Base-by-base conservation (phyloP, 2,329 filamentous ascomycete genomes). In the Scopulariopsis brevicaulis region DNA sequence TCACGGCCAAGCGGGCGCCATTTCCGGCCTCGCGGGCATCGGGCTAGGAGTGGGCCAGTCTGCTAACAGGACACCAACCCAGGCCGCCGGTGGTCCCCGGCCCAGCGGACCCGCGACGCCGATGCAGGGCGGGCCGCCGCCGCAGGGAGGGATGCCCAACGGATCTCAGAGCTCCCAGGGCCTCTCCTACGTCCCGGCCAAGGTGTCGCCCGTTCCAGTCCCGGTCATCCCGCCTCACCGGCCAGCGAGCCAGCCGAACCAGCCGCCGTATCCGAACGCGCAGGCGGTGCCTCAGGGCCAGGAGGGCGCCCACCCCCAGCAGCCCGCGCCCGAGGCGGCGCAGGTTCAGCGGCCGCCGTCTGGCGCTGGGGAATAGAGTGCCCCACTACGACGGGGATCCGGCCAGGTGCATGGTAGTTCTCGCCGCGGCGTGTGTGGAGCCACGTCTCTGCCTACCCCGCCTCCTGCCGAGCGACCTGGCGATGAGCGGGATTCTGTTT, bases 1-100 rank as follows among this genome's bases (percentile, higher is more conserved):
- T 22, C 71, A 74, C 53, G 75, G 73, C 64, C 69, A 73, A 70
- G 57, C 90, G 70, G 60, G 77, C 70, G 59, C 76, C 59, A 62
- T 70, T 4, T 62, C 69, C 0, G 70, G 71, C 20, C 64, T 74
- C 22, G 68, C 68, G n/a, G 71, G 71, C 22, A 70, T 73, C 22
- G 71, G 72, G 0, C 62, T 72, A 10, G 68, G 67, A 15, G 56
- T 58, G 14, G 56, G 37, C 25, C 56, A 58, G 51, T 22, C 22
- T 32, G 48, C 35, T 22, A 57, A 53, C 48, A 50, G 55, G 22
- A 28, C 55, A 18, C 48, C 55, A 10, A 35, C 46, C 18, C 46
- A 35, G 18, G 55, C 40, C 11, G 28, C 48, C 18, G 55, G 24
- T 20, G 50, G 40, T n/a, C 40, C 40, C 6, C 40, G 40, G 14